Base-by-base conservation (phyloP, 208 protist species). In the Acanthamoeba rhysodes region DNA sequence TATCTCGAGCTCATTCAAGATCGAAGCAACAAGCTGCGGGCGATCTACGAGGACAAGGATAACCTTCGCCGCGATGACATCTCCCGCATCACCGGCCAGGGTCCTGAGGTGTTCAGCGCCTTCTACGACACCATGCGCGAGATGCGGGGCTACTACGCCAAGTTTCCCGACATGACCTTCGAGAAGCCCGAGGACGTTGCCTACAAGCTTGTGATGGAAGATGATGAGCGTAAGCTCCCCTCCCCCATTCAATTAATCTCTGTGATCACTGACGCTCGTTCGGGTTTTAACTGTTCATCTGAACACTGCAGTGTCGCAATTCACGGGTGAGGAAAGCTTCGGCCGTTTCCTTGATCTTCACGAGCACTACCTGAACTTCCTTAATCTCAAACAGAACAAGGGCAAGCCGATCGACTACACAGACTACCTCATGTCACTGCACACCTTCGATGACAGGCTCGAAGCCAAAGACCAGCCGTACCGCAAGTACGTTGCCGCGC, bases 371-470 rank as follows among this genome's bases (percentile, higher is more conserved):
- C 34, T 76, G 41, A 70, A 93, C 41, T 93, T 93, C 64, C 64
- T 93, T 50, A 93, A 93, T 9, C 48, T 93, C 41, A 93, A 93
- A 76, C 87, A 93, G 34, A 93, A 93, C 87, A 93, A 76, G 64
- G 87, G 87, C 37, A 93, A 74, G 62, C 14, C 55, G 59, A 68
- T 93, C n/a, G 87, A 72, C 62, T 93, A 93, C 41, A 70, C 45
- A 12, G 64, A 70, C 59, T 93, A 93, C 37, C 64, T 93, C 37
- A 76, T 53, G 64, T 37, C 32, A 20, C 27, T 93, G 10, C 45
- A 93, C 87, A n/a, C 7, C 20, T 93, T 93, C n/a, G 87, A 93
- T 76, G 87, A 93, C n/a, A 76, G 74, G 62, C 29, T 74, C 64
- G 64, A 93, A 27, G 24, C 34, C 59, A 93, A 93, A 41, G 87